Evolutionary conservation across 805 yeast genomes (phyloP).

Genomic region (Yamadazyma takamatsuzukensis): DNA sequence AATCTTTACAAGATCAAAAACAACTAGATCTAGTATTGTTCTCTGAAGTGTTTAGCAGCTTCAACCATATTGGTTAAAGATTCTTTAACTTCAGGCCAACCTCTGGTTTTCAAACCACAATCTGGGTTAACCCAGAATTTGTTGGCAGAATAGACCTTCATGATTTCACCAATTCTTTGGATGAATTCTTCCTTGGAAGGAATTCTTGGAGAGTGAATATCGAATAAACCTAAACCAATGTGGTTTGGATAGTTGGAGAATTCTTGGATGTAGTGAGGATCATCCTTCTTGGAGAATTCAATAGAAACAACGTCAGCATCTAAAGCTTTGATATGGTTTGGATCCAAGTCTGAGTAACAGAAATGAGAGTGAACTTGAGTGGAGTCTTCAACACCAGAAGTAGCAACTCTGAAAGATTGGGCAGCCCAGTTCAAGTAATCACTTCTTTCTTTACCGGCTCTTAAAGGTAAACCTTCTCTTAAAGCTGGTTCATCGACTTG

Average conservation of each 20-base stretch:
- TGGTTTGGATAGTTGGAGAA: constrained; percentile 99
- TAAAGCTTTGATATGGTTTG: constrained; percentile 98
- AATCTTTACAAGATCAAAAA: constrained; percentile 5
- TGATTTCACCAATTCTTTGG: constrained; percentile 87
- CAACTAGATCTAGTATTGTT: constrained; percentile 27
- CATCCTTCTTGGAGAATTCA: constrained; percentile 99
- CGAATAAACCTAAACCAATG: constrained; percentile 98
- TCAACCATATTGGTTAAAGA: constrained; percentile 98
- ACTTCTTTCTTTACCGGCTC: constrained; percentile 95
- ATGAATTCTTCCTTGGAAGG: constrained; percentile 97
- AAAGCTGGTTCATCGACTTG: constrained; percentile 99
- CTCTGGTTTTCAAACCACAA: constrained; percentile 99
- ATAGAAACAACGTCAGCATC: constrained; percentile 99
- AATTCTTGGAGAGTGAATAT: constrained; percentile 99
- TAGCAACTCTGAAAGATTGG: constrained; percentile 98
- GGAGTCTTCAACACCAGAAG: constrained; percentile 91
- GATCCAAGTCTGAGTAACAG: constrained; percentile 99
- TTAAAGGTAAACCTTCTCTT: constrained; percentile 99
- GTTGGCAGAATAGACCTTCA: constrained; percentile 95
- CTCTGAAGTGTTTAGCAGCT: constrained; percentile 90
- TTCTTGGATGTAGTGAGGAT: constrained; percentile 96
- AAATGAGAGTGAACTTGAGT: constrained; percentile 99
- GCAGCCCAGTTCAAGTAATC: constrained; percentile 99
- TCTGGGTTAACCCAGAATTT: constrained; percentile 99
- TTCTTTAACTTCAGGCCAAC: constrained; percentile 96